Conservation (phyloP, 2,329 filamentous ascomycete species). For the Colletotrichum chlorophyti region DNA sequence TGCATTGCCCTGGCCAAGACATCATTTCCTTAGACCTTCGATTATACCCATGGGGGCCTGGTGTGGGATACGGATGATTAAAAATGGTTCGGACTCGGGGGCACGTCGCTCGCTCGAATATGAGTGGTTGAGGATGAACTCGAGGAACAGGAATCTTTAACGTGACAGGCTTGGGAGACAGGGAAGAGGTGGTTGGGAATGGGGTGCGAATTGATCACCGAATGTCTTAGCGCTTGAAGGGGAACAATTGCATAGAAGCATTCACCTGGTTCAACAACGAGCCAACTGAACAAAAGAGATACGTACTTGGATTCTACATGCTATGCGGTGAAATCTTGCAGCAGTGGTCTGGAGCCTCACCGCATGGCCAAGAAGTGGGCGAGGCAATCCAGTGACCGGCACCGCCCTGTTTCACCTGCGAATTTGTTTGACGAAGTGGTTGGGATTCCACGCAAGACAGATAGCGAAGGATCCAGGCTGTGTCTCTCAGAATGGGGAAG, state of each 20-base stretch:
- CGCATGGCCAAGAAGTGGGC: slow-evolving; percentile 1
- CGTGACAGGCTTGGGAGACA: slow-evolving; percentile 17
- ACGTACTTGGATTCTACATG: not conserved
- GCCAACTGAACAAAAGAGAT: not conserved
- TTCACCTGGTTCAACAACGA: not conserved
- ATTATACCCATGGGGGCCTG: not conserved
- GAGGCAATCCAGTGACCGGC: slow-evolving; percentile 9
- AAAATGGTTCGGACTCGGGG: not conserved
- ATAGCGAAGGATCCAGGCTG: too few species aligned
- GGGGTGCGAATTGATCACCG: not conserved
- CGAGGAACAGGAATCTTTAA: not conserved
- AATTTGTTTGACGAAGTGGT: slow-evolving; percentile 11
- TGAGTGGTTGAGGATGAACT: slow-evolving; percentile 4
- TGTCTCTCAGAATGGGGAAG: not conserved
- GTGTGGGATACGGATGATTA: not conserved
- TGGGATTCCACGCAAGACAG: too few species aligned
- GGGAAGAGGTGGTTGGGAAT: slow-evolving; percentile 15
- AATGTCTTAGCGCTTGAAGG: not conserved
- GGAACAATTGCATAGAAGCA: not conserved
- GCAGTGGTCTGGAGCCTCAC: not conserved
- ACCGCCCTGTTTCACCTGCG: slow-evolving; percentile 21
- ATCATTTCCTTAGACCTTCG: too few species aligned
- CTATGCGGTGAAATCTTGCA: too few species aligned
- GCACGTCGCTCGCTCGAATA: slow-evolving; percentile 6
- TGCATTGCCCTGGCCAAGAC: slow-evolving; percentile 6